These are phyloP conservation scores for Lachnellula occidentalis DNA, from an alignment of 2,329 filamentous ascomycete genomes.

Conservation along the genomic window DNA sequence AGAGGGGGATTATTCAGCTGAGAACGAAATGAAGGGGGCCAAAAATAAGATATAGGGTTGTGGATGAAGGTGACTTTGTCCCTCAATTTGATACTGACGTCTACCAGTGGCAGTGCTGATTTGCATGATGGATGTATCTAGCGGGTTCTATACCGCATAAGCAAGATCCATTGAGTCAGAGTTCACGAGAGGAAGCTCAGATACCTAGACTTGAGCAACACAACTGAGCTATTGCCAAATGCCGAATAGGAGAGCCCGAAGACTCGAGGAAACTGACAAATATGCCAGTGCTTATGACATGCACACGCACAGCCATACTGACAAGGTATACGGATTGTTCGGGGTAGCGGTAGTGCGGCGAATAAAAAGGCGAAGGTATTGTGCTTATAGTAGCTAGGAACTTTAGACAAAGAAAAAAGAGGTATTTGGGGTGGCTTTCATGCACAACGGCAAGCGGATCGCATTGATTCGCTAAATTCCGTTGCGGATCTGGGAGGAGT, in stretches of 20 bases:
- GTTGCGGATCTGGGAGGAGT: neutral
- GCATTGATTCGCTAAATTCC: neutral
- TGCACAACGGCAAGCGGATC: neutral
- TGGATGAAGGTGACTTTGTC: slow-evolving; percentile 1
- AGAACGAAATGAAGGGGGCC: neutral
- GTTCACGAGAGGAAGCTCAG: neutral
- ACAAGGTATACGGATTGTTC: slow-evolving; percentile 1
- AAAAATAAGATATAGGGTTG: neutral
- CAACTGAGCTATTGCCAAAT: neutral
- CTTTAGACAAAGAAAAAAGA: neutral
- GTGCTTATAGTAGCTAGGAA: neutral
- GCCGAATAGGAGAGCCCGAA: slow-evolving; percentile 1
- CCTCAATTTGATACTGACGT: neutral
- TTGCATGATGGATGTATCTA: slow-evolving; percentile 3
- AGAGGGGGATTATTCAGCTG: neutral
- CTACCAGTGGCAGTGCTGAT: slow-evolving; percentile 4
- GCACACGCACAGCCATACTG: slow-evolving; percentile 13
- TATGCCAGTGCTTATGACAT: slow-evolving; percentile 16
- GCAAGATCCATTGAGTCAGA: slow-evolving; percentile 4
- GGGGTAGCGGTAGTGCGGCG: neutral
- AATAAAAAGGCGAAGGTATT: neutral
- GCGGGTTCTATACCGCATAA: neutral
- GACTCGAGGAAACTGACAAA: neutral
- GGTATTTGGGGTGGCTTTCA: neutral
- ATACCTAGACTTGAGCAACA: neutral